phyloP scores from a whole-genome alignment of 306 rosid genomes.

The Acacia acuminata region DNA sequence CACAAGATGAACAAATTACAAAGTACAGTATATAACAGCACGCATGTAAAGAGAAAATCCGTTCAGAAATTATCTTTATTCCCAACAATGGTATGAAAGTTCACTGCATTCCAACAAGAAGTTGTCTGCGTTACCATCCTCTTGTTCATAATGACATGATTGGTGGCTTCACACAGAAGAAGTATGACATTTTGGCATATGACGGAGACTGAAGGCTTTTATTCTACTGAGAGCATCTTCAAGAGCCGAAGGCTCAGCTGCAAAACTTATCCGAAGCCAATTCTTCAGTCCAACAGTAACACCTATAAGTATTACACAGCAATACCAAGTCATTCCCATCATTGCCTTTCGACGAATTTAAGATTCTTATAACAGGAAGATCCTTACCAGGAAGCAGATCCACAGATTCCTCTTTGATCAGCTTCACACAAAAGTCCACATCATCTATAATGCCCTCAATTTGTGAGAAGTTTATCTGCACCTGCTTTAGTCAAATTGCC shows the following conservation, averaged over 20 bases:
- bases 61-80: neutral
- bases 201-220: constrained; percentile 51
- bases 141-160: neutral
- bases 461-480: constrained; percentile 46
- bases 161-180: neutral
- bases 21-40: too few species aligned
- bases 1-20: neutral
- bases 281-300: constrained; percentile 60
- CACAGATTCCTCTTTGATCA: constrained; percentile 67
- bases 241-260: constrained; percentile 42
- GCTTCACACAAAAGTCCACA: constrained; percentile 60
- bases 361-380: constrained; percentile 9
- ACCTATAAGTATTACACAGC: constrained; percentile 44
- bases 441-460: constrained; percentile 60
- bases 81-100: neutral
- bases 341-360: neutral
- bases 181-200: constrained; percentile 35
- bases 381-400: constrained; percentile 60
- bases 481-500: constrained; percentile 40
- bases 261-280: constrained; percentile 59
- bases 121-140: neutral
- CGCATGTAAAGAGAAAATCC: neutral
- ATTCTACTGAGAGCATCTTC: constrained; percentile 58
- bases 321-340: constrained; percentile 9
- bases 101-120: neutral